Percentiles rank a stretch among this genome's conserved stretches.
Evolutionary conservation across 331 rosid species (phyloP).

Genomic region (Spiraea crenata): DNA sequence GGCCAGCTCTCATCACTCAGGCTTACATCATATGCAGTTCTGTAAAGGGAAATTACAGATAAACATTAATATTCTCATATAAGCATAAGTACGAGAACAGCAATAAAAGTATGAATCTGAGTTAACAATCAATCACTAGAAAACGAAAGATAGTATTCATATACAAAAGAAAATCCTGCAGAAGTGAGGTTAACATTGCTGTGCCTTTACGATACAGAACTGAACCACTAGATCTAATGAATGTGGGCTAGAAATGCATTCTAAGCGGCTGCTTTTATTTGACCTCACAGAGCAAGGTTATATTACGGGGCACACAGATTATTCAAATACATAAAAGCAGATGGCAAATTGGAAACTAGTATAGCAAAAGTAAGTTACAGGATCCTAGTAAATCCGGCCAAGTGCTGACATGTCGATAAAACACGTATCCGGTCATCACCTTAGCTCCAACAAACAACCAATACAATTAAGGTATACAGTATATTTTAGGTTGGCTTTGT

Average conservation of each 20-base stretch:
- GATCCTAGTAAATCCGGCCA: neutral
- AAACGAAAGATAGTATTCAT: neutral
- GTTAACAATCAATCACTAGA: neutral
- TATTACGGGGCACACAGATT: neutral
- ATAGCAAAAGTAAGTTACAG: neutral
- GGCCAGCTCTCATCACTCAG: constrained; percentile 84
- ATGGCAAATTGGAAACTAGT: neutral
- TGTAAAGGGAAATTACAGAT: constrained; percentile 31
- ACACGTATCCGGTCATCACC: neutral
- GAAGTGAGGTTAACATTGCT: neutral
- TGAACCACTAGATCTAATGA: neutral
- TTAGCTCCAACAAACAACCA: neutral
- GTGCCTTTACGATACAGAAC: neutral
- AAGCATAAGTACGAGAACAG: neutral
- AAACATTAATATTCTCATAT: neutral
- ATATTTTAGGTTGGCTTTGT: neutral
- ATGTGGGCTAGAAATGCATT: neutral
- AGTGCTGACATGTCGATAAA: neutral
- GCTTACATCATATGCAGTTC: constrained; percentile 90
- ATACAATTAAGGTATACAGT: neutral
- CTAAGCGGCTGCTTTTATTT: neutral
- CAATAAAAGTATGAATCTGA: neutral
- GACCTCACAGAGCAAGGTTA: neutral
- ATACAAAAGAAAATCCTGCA: neutral
- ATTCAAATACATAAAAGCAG: neutral